phyloP scores from a whole-genome alignment of 495 filamentous ascomycete species.

The Melanomma pulvis-pyrius region DNA sequence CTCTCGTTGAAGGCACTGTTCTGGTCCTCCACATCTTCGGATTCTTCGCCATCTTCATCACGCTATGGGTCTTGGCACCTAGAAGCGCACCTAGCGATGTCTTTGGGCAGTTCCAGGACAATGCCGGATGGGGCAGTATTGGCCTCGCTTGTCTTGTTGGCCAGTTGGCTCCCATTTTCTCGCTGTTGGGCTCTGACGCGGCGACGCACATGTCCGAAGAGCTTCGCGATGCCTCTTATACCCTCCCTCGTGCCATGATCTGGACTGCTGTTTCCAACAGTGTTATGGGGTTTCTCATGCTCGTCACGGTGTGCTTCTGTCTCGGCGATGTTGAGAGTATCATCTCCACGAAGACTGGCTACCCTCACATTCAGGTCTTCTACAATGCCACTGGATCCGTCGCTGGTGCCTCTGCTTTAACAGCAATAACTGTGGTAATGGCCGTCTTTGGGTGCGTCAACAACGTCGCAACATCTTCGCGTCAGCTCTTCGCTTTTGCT shows the following conservation, averaged over 20 bases:
- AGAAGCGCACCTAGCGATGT: constrained; percentile 32
- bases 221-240: constrained; percentile 35
- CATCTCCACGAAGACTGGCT: constrained; percentile 31
- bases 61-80: constrained; percentile 40
- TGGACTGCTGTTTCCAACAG: constrained; percentile 32
- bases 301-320: constrained; percentile 40
- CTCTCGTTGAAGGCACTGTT: constrained; percentile 42
- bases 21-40: constrained; percentile 41
- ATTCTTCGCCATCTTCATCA: constrained; percentile 44
- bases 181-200: constrained; percentile 40
- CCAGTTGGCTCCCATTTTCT: constrained; percentile 35
- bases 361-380: constrained; percentile 42
- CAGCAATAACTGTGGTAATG: constrained; percentile 43
- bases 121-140: constrained; percentile 42
- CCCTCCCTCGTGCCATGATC: constrained; percentile 38
- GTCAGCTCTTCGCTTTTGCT: constrained; percentile 40
- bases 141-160: constrained; percentile 42
- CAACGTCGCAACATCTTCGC: constrained; percentile 44
- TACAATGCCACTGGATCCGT: constrained; percentile 32
- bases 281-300: constrained; percentile 36
- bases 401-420: constrained; percentile 35
- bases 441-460: constrained; percentile 49
- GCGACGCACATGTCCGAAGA: constrained; percentile 44
- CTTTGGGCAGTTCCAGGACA: constrained; percentile 39
- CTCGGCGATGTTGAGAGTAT: constrained; percentile 34